Base-by-base conservation (phyloP, 2,329 filamentous ascomycete genomes). In the Pseudogymnoascus sp. region DNA sequence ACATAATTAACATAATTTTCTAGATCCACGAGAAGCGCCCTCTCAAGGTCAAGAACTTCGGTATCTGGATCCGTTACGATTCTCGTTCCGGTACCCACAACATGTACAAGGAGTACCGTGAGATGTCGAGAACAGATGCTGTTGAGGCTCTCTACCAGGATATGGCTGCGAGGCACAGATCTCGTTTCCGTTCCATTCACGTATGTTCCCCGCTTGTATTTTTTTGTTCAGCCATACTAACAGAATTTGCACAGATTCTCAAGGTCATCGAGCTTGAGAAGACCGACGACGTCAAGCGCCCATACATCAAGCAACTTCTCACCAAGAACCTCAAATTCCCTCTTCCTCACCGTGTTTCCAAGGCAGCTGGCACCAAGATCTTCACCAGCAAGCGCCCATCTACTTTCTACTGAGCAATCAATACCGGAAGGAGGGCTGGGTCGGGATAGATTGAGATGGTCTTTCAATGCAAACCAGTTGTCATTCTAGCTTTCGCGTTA, bases 91-190 rank as follows among this genome's bases (percentile, higher is more conserved):
- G 94, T 75, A 99, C 94, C 75, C 94, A 99, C 92, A 99, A 99
- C 90, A 99, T 99, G 94, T 99, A 99, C 91, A 97, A 97, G 89
- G 94, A 99, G 89, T 97, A 97, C 90, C 91, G 94, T 78, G 94
- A 97, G 86, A 90, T 97, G 86, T 93, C 90, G 78, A 87, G 94
- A 81, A 90, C 89, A 76, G 93, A 94, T 72, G 94, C 94, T 71
- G 93, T 97, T 75, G 90, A 97, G 82, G 82, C 93, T 72, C 87
- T 99, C 78, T 99, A 99, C 89, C 90, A 94, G 82, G 94, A 99
- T 84, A 97, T 99, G 94, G 92, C 94, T 73, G 93, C 95, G 80
- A 91, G 94, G 79, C 94, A 99, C 88, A 92, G 91, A 78, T 89
- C 94, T 76, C 91, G 94, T 76, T 99, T 99, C 86, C 88, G 94